Percentiles rank a stretch among this genome's conserved stretches.
phyloP scores from a whole-genome alignment of 345 rosid genomes.

The Eucalyptus tenuipes region DNA sequence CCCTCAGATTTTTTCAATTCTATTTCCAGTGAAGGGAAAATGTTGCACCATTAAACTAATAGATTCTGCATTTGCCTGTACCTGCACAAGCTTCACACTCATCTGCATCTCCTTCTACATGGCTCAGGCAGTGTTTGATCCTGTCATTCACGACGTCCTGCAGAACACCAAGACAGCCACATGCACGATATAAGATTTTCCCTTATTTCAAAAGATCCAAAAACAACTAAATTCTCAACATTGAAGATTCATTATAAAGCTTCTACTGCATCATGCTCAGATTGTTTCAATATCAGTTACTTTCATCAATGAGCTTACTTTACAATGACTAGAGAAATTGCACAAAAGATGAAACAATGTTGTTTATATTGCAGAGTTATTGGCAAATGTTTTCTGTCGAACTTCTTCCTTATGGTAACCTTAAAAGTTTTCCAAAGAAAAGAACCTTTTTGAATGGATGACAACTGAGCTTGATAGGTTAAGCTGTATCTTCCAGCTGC shows the following conservation, averaged over 20 bases:
- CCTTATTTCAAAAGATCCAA: neutral
- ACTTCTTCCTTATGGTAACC: neutral
- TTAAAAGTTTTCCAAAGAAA: neutral
- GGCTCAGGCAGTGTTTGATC: constrained; percentile 67
- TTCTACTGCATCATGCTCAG: neutral
- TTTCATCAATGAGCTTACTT: neutral
- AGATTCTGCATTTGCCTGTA: constrained; percentile 77
- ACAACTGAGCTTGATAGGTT: neutral
- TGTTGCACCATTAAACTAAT: neutral
- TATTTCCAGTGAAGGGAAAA: neutral
- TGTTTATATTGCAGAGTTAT: neutral
- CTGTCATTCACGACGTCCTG: constrained; percentile 83
- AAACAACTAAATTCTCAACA: neutral
- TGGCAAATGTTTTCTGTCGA: neutral
- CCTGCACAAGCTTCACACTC: constrained; percentile 76
- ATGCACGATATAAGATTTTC: neutral
- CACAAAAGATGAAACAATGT: neutral
- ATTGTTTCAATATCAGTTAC: neutral
- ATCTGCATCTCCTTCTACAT: constrained; percentile 59
- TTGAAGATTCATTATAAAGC: neutral
- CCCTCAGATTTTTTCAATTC: neutral
- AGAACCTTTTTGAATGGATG: neutral
- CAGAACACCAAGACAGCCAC: neutral
- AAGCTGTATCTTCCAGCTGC: neutral
- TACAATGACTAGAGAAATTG: neutral